Evolutionary conservation across 2,329 filamentous ascomycete genomes (phyloP).

Genomic region (Monosporascus sp.): DNA sequence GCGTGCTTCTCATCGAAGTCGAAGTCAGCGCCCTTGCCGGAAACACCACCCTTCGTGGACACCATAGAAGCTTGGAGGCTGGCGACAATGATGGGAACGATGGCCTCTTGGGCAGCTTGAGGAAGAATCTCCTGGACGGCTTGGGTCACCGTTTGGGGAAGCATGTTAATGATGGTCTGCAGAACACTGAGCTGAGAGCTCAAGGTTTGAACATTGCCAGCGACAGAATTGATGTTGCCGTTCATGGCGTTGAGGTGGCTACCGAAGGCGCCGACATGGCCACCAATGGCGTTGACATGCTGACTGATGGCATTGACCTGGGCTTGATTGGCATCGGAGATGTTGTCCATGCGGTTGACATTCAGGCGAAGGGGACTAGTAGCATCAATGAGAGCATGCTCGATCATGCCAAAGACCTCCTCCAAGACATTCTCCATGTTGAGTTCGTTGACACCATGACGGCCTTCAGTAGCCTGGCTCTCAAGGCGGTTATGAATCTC

Average conservation of each 20-base stretch:
- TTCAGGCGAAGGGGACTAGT: slow-evolving; percentile 10
- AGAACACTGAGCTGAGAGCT: slow-evolving; percentile 13
- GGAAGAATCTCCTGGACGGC: slow-evolving; percentile 11
- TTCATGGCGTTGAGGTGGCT: slow-evolving; percentile 21
- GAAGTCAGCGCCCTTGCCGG: neutral
- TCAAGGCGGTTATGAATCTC: slow-evolving; percentile 21
- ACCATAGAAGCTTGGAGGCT: slow-evolving; percentile 6
- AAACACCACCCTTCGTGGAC: neutral
- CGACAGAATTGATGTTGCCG: slow-evolving; percentile 19
- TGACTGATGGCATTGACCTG: slow-evolving; percentile 21
- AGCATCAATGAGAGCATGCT: slow-evolving; percentile 13
- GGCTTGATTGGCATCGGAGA: neutral
- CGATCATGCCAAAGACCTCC: slow-evolving; percentile 17
- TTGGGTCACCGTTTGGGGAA: slow-evolving; percentile 19
- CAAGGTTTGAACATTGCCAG: slow-evolving; percentile 15
- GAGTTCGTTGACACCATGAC: slow-evolving; percentile 2
- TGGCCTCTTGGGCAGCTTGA: slow-evolving; percentile 2
- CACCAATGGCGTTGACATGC: slow-evolving; percentile 21
- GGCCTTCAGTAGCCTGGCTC: slow-evolving; percentile 32
- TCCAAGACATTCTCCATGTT: slow-evolving; percentile 19
- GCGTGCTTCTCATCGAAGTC: neutral
- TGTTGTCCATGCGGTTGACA: slow-evolving; percentile 1
- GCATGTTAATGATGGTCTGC: slow-evolving; percentile 20
- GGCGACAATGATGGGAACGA: slow-evolving; percentile 9
- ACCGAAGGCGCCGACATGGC: slow-evolving; percentile 19